phyloP scores from a whole-genome alignment of 2,329 filamentous ascomycete species.

The Aspergillus tubingensis region DNA sequence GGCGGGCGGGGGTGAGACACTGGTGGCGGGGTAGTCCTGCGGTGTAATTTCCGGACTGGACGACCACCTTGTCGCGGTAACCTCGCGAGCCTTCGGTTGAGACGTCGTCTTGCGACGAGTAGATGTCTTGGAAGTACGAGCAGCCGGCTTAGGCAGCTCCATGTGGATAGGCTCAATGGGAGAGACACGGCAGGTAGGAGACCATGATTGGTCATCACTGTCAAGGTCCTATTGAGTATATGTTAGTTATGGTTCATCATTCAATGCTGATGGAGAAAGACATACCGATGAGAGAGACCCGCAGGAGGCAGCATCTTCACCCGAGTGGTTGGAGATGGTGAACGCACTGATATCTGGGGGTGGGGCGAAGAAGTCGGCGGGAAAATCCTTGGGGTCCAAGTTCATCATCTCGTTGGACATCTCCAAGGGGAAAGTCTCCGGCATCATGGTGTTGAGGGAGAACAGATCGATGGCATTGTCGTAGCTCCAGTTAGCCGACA shows the following conservation, averaged over 20 bases:
- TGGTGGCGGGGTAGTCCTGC: constrained; percentile 25
- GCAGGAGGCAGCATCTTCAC: constrained; percentile 33
- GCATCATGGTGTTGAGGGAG: constrained; percentile 33
- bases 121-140: background rate
- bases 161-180: constrained; percentile 18
- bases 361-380: constrained; percentile 33
- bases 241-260: background rate
- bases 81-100: constrained; percentile 11
- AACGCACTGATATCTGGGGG: constrained; percentile 35
- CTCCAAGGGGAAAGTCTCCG: constrained; percentile 33
- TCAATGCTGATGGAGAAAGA: background rate
- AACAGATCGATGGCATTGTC: constrained; percentile 39
- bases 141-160: constrained; percentile 13
- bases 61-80: constrained; percentile 26
- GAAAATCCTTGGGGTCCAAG: constrained; percentile 33
- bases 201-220: constrained; percentile 39
- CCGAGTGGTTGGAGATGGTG: constrained; percentile 30
- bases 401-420: constrained; percentile 32
- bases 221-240: constrained; percentile 30
- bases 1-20: constrained; percentile 15
- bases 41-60: constrained; percentile 33
- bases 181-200: constrained; percentile 24
- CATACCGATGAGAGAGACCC: constrained; percentile 26
- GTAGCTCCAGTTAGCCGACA: constrained; percentile 40
- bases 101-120: constrained; percentile 13